Evolutionary conservation across 352 stramenopile genomes (phyloP).

Genomic region (Phytopythium cucurbitacearum): DNA sequence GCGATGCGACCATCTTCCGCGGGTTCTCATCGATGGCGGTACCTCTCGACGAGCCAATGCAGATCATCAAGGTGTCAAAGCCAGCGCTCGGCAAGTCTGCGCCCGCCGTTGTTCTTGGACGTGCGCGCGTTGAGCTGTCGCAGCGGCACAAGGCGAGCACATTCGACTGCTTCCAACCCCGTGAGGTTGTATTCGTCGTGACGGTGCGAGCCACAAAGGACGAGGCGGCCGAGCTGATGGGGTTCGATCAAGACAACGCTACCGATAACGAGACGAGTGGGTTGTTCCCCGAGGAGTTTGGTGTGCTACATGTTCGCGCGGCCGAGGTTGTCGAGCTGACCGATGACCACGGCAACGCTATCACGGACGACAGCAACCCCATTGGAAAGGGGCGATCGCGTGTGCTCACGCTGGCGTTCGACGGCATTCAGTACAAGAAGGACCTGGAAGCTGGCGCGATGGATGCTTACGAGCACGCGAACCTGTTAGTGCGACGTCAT

Average conservation of each 20-base stretch:
- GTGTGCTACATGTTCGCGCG: conserved; percentile 75
- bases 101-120: conserved; percentile 78
- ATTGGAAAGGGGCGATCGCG: conserved; percentile 64
- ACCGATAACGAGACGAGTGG: conserved; percentile 17
- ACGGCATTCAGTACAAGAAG: conserved; percentile 92
- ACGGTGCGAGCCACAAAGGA: conserved; percentile 61
- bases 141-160: conserved; percentile 28
- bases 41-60: conserved; percentile 29
- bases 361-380: conserved; percentile 9
- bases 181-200: conserved; percentile 95
- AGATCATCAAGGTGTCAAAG: conserved; percentile 84
- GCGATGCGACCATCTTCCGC: conserved; percentile 53
- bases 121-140: conserved; percentile 87
- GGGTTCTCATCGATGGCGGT: conserved; percentile 42
- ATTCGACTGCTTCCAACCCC: conserved; percentile 90
- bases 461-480: conserved; percentile 87
- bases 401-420: conserved; percentile 88
- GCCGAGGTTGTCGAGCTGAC: conserved; percentile 77
- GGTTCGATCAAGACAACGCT: conserved; percentile 25
- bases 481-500: conserved; percentile 91
- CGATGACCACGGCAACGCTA: conserved; percentile 75
- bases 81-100: conserved; percentile 86
- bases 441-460: conserved; percentile 70
- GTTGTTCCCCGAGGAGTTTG: conserved; percentile 85
- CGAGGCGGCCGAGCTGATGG: conserved; percentile 65